These are phyloP conservation scores for Ammopiptanthus mongolicus DNA, from an alignment of 306 rosid genomes.

Conservation along the genomic window DNA sequence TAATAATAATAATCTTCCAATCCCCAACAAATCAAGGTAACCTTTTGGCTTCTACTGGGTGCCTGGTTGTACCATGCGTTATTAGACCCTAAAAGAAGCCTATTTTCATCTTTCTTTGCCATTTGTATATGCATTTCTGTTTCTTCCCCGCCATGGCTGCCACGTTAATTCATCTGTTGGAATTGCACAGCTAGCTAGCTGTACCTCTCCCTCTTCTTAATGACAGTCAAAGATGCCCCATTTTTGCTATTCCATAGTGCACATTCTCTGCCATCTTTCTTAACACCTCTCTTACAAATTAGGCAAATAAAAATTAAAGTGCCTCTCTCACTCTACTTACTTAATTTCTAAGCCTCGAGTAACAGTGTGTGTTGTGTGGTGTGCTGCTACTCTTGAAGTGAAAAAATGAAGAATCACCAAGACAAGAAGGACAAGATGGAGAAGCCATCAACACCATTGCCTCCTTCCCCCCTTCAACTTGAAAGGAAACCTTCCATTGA, in stretches of 20 bases:
- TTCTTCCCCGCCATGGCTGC: slow-evolving; percentile 31
- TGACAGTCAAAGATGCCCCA: slow-evolving; percentile 37
- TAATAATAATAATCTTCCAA: not conserved
- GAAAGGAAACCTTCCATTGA: slow-evolving; percentile 36
- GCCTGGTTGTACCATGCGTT: not conserved
- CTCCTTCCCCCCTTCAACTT: not conserved
- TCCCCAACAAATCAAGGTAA: not conserved
- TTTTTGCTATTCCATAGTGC: not conserved
- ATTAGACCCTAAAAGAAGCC: not conserved
- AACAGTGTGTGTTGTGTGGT: not conserved
- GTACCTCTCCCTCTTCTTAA: slow-evolving; percentile 16
- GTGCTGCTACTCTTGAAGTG: not conserved
- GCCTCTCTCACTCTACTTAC: not conserved
- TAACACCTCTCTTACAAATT: not conserved
- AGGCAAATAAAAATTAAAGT: not conserved
- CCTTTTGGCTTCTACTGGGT: not conserved
- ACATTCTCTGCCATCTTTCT: too few relatives aligned
- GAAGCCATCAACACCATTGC: not conserved
- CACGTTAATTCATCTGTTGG: slow-evolving; percentile 32
- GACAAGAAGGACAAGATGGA: not conserved
- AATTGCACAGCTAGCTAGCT: slow-evolving; percentile 21
- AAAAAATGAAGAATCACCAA: not conserved
- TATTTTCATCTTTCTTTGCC: slow-evolving; percentile 2
- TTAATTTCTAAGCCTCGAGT: not conserved
- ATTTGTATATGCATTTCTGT: slow-evolving; percentile 33